A percentile compares a stretch with the other conserved stretches of the same genome.
These are phyloP conservation scores for Periglandula ipomoeae DNA, from an alignment of 2,329 filamentous ascomycete species.

Conservation along the genomic window DNA sequence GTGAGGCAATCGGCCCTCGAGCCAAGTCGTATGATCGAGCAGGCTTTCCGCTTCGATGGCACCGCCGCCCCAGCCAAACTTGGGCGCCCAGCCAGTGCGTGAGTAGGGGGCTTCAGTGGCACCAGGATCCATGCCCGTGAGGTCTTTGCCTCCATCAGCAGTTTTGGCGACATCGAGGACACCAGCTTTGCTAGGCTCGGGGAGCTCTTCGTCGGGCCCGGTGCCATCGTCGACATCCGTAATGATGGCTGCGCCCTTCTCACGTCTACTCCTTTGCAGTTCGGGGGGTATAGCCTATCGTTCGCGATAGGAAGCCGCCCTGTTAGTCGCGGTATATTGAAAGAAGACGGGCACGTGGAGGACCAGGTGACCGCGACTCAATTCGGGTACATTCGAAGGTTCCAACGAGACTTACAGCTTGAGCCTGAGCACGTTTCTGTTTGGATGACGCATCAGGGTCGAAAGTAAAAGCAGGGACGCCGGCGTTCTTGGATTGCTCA, in stretches of 20 bases:
- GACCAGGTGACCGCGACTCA: no score
- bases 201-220: slow-evolving; percentile 65
- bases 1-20: slow-evolving; percentile 78
- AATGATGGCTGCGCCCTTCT: slow-evolving; percentile 60
- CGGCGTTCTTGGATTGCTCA: slow-evolving; percentile 68
- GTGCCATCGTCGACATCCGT: slow-evolving; percentile 72
- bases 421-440: slow-evolving; percentile 73
- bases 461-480: slow-evolving; percentile 74
- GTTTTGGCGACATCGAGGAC: slow-evolving; percentile 48
- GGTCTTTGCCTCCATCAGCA: slow-evolving; percentile 36
- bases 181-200: slow-evolving; percentile 61
- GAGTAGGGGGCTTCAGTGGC: slow-evolving; percentile 38
- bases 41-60: slow-evolving; percentile 55
- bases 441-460: slow-evolving; percentile 75
- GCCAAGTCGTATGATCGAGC: slow-evolving; percentile 78
- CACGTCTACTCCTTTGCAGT: slow-evolving; percentile 23
- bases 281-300: slow-evolving; percentile 28
- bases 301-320: background rate
- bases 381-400: background rate
- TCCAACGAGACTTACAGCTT: slow-evolving; percentile 50
- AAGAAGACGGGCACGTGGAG: no score
- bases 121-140: slow-evolving; percentile 42
- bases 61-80: slow-evolving; percentile 61
- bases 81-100: slow-evolving; percentile 77
- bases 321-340: background rate